Evolutionary conservation across 139 green algal genomes (phyloP), one percentile per base, ranked within the genome.

Genomic region (Dunaliella primolecta): DNA sequence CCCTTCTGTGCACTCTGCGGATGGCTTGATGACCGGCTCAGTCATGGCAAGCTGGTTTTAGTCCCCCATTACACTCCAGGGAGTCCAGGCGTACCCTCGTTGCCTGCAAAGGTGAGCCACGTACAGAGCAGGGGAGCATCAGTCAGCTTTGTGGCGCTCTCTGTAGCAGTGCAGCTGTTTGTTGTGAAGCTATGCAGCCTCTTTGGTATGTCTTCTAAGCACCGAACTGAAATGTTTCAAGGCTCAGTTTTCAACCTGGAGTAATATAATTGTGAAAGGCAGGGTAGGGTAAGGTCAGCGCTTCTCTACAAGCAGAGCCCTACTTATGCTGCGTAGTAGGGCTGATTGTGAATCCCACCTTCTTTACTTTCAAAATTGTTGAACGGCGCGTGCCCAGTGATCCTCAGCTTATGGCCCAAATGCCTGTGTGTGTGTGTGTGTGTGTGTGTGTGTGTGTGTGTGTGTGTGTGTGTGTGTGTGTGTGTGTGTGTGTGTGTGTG

Each of bases 351-450:
- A 64, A 64, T 64, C 46, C 15, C 46, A 15, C 46, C 15, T 64
- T 7, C 46, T 25, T 15, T 15, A 64, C 46, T 64, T 15, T 25
- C 46, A 7, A 64, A 64, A 15, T 64, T 15, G 46, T 64, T 7
- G 7, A 64, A 64, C 15, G 15, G 46, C 46, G 15, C 46, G 15
- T 64, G 77, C 38, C 23, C 72, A 32, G 72, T 32, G 7, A 32
- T 33, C 11, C 72, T 11, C 72, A 78, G n/a, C 24, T 32, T 30
- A 64, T 25, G 46, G 46, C 7, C 46, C 46, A 15, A 25, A 64
- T 15, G 46, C 46, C 46, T 64, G 46, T 64, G 46, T 33, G 55
- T 81, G 23, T 25, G 84, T 78, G 81, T 89, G 70, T 29, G 80
- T 32, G 80, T 33, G 56, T 33, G 80, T 31, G 80, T 70, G 80